phyloP scores from a whole-genome alignment of 192 early-diverging fungal genomes.

The Mortierella claussenii region DNA sequence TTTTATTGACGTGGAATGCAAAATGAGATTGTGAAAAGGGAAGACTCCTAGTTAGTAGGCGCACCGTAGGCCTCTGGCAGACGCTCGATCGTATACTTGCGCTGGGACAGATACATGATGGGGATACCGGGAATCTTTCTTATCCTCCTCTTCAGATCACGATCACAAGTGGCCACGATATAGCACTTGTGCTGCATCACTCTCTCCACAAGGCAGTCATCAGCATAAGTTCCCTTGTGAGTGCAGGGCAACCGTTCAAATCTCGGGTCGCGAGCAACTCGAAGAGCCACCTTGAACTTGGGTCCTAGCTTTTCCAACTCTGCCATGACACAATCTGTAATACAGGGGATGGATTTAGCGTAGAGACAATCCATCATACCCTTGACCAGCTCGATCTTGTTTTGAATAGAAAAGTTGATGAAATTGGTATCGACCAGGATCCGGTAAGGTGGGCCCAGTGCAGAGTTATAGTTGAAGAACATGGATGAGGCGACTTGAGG shows the following conservation, averaged over 20 bases:
- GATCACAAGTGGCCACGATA: constrained; percentile 98
- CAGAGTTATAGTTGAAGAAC: constrained; percentile 98
- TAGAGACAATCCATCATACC: constrained; percentile 99
- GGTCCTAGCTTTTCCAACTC: constrained; percentile 98
- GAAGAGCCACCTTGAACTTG: constrained; percentile 94
- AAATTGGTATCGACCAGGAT: constrained; percentile 99
- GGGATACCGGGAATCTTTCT: constrained; percentile 96
- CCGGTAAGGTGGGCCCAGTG: constrained; percentile 95
- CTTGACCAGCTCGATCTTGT: constrained; percentile 96
- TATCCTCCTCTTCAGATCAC: constrained; percentile 94
- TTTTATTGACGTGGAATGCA: not conserved
- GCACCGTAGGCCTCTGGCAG: constrained; percentile 79
- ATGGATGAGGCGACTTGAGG: constrained; percentile 91
- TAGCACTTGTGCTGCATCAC: constrained; percentile 95
- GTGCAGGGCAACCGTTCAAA: constrained; percentile 96
- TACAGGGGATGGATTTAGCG: constrained; percentile 96
- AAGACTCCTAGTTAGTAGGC: constrained; percentile 36
- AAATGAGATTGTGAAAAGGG: not conserved
- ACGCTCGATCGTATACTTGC: constrained; percentile 95
- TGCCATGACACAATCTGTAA: constrained; percentile 98
- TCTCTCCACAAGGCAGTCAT: constrained; percentile 96
- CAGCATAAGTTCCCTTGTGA: constrained; percentile 98
- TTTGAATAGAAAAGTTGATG: constrained; percentile 99
- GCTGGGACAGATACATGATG: constrained; percentile 93
- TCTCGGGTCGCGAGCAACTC: constrained; percentile 95